Conservation (phyloP, 2,329 filamentous ascomycete genomes). For the Didymella arachidicola region DNA sequence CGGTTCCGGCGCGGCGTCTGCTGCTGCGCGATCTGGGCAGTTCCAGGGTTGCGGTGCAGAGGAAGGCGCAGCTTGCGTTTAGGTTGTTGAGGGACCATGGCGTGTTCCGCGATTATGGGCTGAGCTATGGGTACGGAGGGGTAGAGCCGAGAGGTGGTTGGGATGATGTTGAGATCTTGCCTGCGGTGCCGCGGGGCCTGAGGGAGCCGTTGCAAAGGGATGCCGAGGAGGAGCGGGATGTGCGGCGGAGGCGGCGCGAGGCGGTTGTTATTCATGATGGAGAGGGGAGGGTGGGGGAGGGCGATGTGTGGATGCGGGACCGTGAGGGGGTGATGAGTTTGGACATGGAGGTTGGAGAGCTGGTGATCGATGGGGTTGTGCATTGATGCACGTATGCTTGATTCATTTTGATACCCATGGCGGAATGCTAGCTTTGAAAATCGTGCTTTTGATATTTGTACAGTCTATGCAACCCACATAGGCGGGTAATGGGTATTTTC, state of each 20-base stretch:
- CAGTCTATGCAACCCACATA: constrained; percentile 11
- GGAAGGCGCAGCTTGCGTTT: constrained; percentile 38
- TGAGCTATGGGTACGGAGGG: constrained; percentile 1
- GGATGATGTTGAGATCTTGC: constrained; percentile 1
- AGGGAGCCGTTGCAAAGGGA: constrained; percentile 35
- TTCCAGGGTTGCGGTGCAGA: constrained; percentile 25
- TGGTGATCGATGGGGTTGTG: constrained; percentile 19
- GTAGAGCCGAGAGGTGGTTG: constrained; percentile 10
- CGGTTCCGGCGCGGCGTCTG: constrained; percentile 25
- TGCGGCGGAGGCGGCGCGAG: constrained; percentile 79
- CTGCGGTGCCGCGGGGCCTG: constrained; percentile 1
- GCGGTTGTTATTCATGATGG: constrained; percentile 92
- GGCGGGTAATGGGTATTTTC: constrained; percentile 18
- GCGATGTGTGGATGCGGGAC: constrained; percentile 76
- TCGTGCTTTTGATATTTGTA: constrained; percentile 8
- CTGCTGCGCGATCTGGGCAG: constrained; percentile 40
- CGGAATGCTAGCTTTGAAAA: background rate
- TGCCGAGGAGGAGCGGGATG: constrained; percentile 67
- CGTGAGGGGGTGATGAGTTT: constrained; percentile 22
- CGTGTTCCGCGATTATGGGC: constrained; percentile 1
- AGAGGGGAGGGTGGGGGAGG: constrained; percentile 73
- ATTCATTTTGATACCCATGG: constrained; percentile 6
- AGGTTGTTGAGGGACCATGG: constrained; percentile 39
- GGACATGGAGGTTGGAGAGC: constrained; percentile 13
- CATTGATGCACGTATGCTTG: constrained; percentile 3